These are phyloP conservation scores for Odonthalia washingtoniensis DNA, from an alignment of 31 red algal genomes.

Conservation along the genomic window DNA sequence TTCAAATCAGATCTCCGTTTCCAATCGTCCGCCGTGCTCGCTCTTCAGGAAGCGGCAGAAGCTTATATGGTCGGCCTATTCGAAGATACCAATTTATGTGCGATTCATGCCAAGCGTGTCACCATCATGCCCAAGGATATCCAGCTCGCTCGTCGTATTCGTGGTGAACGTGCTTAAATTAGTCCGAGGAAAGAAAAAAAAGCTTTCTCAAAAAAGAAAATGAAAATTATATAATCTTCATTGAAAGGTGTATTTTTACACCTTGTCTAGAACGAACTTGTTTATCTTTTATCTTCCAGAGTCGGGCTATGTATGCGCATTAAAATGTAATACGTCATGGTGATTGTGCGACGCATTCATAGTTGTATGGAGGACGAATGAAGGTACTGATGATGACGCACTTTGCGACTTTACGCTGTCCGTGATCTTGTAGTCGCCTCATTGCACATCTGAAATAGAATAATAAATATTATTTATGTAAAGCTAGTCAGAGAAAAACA, in stretches of 20 bases:
- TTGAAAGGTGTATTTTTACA: slow-evolving; percentile 83
- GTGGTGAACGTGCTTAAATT: slow-evolving; percentile 92
- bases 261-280: slow-evolving; percentile 49
- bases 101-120: slow-evolving; percentile 81
- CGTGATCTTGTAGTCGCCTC: no score
- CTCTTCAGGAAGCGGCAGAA: slow-evolving; percentile 97
- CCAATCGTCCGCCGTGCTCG: slow-evolving; percentile 95
- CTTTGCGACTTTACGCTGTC: no score
- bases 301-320: no score
- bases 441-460: no score
- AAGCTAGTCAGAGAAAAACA: no score
- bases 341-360: no score
- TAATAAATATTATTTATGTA: no score
- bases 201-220: no score
- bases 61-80: slow-evolving; percentile 96
- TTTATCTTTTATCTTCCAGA: no score
- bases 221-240: background rate
- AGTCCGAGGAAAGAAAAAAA: slow-evolving; percentile 12
- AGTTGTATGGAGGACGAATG: no score
- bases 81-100: slow-evolving; percentile 98
- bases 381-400: no score
- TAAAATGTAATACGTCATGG: no score
- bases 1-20: slow-evolving; percentile 99
- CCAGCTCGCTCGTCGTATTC: slow-evolving; percentile 94
- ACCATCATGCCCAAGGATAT: slow-evolving; percentile 99